phyloP scores from a whole-genome alignment of 306 rosid genomes.

The Castanea crenata region DNA sequence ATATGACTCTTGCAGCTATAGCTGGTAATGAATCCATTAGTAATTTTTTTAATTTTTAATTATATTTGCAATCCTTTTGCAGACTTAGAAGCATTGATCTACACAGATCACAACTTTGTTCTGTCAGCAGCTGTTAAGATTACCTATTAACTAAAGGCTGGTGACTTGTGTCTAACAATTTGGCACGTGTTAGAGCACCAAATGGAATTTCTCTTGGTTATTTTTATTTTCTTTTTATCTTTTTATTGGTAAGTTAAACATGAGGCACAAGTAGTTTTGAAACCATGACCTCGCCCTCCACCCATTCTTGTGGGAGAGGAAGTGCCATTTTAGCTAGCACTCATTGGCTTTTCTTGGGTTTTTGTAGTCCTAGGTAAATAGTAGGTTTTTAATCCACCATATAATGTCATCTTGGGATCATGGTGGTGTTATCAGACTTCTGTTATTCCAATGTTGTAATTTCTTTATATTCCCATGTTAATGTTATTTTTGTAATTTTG shows the following conservation, averaged over 20 bases:
- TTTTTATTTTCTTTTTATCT: too few species aligned
- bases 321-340: too few species aligned
- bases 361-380: background rate
- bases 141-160: background rate
- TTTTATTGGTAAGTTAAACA: too few species aligned
- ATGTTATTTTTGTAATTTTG: background rate
- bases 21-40: constrained; percentile 50
- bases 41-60: background rate
- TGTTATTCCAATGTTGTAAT: background rate
- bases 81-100: background rate
- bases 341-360: background rate
- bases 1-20: constrained; percentile 98
- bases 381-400: background rate
- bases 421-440: background rate
- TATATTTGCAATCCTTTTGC: background rate
- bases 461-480: background rate
- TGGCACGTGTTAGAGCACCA: background rate
- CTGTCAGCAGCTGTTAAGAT: background rate
- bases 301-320: too few species aligned
- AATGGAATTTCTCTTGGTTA: too few species aligned
- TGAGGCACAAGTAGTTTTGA: too few species aligned
- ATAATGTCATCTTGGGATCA: background rate
- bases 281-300: too few species aligned
- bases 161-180: background rate
- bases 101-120: background rate